Evolutionary conservation across 2,329 filamentous ascomycete species (phyloP), one percentile per base, ranked within the genome.

Genomic region (Cladosporium cucumerinum): DNA sequence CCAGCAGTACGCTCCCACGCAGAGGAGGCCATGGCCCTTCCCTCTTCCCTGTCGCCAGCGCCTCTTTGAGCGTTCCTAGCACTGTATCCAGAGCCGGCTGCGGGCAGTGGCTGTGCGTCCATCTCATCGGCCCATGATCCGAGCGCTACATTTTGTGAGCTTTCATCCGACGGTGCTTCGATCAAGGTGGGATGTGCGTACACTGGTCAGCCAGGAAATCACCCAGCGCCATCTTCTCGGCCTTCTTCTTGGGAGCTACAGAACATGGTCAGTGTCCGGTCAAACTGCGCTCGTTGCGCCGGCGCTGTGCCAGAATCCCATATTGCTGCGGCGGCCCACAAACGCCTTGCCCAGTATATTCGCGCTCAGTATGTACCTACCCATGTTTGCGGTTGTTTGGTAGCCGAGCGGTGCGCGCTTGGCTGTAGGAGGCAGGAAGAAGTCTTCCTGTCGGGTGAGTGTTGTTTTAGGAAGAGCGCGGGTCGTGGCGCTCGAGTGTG

Each of bases 121-220:
- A 99, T 97, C 79, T 99, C 95, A 82, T 99, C 96, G 74, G 95
- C 95, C 95, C 95, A 99, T 72, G 95, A 98, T 77, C 94, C 93
- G 76, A 89, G 85, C 74, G 86, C 88, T 90, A 75, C 66, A 65
- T 67, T 68, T 77, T 64, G 62, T 64, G 26, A 64, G 62, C 39
- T 28, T 64, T 28, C 48, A 30, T 59, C 28, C 43, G 16, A n/a
- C 16, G 12, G 12, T 57, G 32, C 16, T 18, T 63, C 26, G 23
- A 18, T 26, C 21, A 28, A 23, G 26, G 51, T 58, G 28, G 54
- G 54, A 32, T 52, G 52, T 62, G 64, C 72, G 61, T 86, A 97
- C 94, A 89, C 81, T 92, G 86, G 80, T 97, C 92, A 78, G 86
- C 86, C 85, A 99, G 87, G 87, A 99, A 99, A 82, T 92, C 91